These are phyloP conservation scores for Camellia lanceoleosa DNA, from an alignment of 148 eudicot genomes.

Conservation along the genomic window DNA sequence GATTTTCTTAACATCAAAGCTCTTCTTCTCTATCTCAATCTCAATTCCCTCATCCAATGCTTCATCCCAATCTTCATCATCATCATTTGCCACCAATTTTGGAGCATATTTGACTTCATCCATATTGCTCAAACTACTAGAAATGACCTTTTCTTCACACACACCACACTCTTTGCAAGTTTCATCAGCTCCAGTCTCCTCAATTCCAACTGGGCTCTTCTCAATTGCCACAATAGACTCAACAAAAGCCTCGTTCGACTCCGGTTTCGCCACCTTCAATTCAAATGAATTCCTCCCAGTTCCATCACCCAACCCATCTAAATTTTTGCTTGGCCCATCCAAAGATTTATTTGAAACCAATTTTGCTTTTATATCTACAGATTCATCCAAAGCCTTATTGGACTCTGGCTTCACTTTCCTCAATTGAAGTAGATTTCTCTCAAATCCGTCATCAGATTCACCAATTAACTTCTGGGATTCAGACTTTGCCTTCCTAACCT, in stretches of 20 bases:
- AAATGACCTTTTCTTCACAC: slow-evolving; percentile 33
- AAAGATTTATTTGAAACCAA: not conserved
- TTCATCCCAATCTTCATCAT: slow-evolving; percentile 27
- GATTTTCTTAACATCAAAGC: slow-evolving; percentile 35
- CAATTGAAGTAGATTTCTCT: slow-evolving; percentile 21
- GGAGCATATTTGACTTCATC: slow-evolving; percentile 27
- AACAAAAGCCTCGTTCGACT: slow-evolving; percentile 11
- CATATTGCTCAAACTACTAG: slow-evolving; percentile 15
- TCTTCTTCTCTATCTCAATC: slow-evolving; percentile 24
- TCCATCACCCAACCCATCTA: slow-evolving; percentile 11
- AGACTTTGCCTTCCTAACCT: slow-evolving; percentile 12
- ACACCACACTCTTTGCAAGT: slow-evolving; percentile 23
- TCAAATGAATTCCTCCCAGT: slow-evolving; percentile 14
- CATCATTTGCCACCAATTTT: slow-evolving; percentile 5
- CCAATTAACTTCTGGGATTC: slow-evolving; percentile 8
- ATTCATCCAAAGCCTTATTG: slow-evolving; percentile 9
- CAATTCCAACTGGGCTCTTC: slow-evolving; percentile 21
- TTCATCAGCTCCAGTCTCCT: slow-evolving; percentile 25
- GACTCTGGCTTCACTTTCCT: slow-evolving; percentile 35
- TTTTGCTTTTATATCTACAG: slow-evolving; percentile 18
- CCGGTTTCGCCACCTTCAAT: not conserved
- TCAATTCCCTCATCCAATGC: slow-evolving; percentile 23
- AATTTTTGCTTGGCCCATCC: slow-evolving; percentile 11
- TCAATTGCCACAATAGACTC: slow-evolving; percentile 25
- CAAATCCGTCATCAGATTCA: slow-evolving; percentile 16